phyloP scores from a whole-genome alignment of 768 basidiomycete genomes.

The Pisolithus albus region DNA sequence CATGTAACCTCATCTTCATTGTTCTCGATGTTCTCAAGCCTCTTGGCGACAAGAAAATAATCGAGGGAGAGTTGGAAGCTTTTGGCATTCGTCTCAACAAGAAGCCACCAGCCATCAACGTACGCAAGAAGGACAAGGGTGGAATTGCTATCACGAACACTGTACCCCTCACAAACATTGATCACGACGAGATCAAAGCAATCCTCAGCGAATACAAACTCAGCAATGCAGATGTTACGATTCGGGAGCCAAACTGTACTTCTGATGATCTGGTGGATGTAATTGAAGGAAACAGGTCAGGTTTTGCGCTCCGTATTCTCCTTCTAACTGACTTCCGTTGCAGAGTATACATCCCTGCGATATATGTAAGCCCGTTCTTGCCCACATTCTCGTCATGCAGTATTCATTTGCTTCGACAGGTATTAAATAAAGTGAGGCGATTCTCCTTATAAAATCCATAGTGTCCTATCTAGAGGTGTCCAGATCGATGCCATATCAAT shows the following conservation, averaged over 20 bases:
- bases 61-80: slow-evolving; percentile 67
- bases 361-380: slow-evolving; percentile 57
- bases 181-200: slow-evolving; percentile 94
- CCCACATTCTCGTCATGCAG: background rate
- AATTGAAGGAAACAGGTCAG: slow-evolving; percentile 86
- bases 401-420: slow-evolving; percentile 31
- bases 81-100: slow-evolving; percentile 90
- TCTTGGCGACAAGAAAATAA: slow-evolving; percentile 88
- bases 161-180: slow-evolving; percentile 91
- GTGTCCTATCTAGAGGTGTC: background rate
- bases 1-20: slow-evolving; percentile 98
- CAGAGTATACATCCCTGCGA: slow-evolving; percentile 88
- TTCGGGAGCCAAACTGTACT: slow-evolving; percentile 87
- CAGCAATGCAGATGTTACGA: slow-evolving; percentile 85
- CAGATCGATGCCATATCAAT: slow-evolving; percentile 97
- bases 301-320: background rate
- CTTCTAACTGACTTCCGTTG: slow-evolving; percentile 1
- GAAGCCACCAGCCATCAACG: slow-evolving; percentile 78
- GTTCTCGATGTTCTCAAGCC: slow-evolving; percentile 97
- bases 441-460: background rate
- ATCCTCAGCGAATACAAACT: slow-evolving; percentile 89
- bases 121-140: slow-evolving; percentile 85
- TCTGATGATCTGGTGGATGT: slow-evolving; percentile 97
- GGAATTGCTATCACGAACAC: slow-evolving; percentile 93
- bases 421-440: slow-evolving; percentile 69